Base-by-base conservation (phyloP, 2,329 filamentous ascomycete species). In the Zymoseptoria brevis region DNA sequence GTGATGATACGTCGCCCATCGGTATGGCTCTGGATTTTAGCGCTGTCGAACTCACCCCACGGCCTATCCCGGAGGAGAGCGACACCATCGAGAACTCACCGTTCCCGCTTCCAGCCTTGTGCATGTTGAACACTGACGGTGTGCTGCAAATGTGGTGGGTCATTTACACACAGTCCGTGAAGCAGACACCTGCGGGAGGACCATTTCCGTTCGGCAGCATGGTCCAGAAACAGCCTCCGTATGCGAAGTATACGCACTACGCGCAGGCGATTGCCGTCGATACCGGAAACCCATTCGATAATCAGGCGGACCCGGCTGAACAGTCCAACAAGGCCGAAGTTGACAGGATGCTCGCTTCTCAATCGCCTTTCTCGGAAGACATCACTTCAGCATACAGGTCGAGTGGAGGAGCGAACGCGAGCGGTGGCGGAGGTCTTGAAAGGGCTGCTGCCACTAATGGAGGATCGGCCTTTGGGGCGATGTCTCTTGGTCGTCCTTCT, bases 141-240 rank as follows among this genome's bases (percentile, higher is more conserved):
- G 77, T 96, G 8, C 78, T 99, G 16, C 85, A 84, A 52, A 82
- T 86, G 11, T 99, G 93, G 91, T 96, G 93, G 90, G 76, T 97
- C 50, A 83, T 97, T 19, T 96, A 96, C 75, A 84, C 88, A 41
- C 90, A 95, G 50, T 91, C 93, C 1, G 86, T 99, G 62, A 84
- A 87, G 60, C 79, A 87, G 66, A 86, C 86, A 3, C 84, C 83
- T 6, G 83, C 84, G 19, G 51, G 51, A 26, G 51, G 51, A 6
- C 51, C 51, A 13, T 53, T 53, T 29, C 19, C 51, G 8, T 53
- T 26, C 29, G 21, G 21, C 29, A 29, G 21, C 19, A 63, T 63
- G 16, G 54, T 63, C 8, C 45, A 61, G 26, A 54, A 55, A 30
- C 19, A 56, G 22, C 57, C 19, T 19, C 51, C 51, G 7, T 29